Conservation (phyloP, 106 monocot genomes). For the Dendrobium huoshanense region DNA sequence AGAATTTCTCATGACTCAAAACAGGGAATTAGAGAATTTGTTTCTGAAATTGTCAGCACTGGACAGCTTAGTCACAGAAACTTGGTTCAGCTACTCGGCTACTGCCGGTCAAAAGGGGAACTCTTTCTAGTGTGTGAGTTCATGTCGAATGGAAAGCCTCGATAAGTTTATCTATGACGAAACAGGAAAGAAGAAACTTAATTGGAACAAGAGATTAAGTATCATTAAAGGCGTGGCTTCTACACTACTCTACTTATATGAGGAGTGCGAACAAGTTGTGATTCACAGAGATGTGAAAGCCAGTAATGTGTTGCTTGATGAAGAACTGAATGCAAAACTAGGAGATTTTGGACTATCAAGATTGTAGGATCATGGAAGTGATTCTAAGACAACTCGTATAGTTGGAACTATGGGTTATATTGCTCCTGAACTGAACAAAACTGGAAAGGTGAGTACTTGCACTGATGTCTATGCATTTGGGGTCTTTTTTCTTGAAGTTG, state of each 20-base stretch:
- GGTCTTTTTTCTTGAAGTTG: constrained; percentile 58
- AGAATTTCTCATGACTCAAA: neutral
- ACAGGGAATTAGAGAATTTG: constrained; percentile 70
- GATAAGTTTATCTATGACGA: neutral
- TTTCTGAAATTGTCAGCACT: constrained; percentile 66
- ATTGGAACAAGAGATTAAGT: neutral
- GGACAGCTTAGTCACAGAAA: constrained; percentile 72
- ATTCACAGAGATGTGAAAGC: constrained; percentile 85
- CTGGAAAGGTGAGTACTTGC: constrained; percentile 44
- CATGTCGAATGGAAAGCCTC: constrained; percentile 68
- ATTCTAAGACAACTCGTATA: constrained; percentile 22
- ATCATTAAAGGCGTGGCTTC: constrained; percentile 1
- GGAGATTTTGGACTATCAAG: constrained; percentile 75
- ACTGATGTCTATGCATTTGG: constrained; percentile 81
- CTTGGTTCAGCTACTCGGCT: constrained; percentile 64
- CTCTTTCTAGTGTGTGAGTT: constrained; percentile 56
- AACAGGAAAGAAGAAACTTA: neutral
- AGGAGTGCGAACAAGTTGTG: constrained; percentile 43
- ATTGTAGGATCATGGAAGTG: constrained; percentile 71
- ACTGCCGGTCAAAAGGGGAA: constrained; percentile 45
- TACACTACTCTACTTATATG: constrained; percentile 3
- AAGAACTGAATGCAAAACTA: constrained; percentile 53
- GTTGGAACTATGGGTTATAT: constrained; percentile 8
- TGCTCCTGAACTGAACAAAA: constrained; percentile 54
- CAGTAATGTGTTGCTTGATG: constrained; percentile 83